phyloP scores from a whole-genome alignment of 2,329 filamentous ascomycete genomes.

The Neofusicoccum cordaticola region DNA sequence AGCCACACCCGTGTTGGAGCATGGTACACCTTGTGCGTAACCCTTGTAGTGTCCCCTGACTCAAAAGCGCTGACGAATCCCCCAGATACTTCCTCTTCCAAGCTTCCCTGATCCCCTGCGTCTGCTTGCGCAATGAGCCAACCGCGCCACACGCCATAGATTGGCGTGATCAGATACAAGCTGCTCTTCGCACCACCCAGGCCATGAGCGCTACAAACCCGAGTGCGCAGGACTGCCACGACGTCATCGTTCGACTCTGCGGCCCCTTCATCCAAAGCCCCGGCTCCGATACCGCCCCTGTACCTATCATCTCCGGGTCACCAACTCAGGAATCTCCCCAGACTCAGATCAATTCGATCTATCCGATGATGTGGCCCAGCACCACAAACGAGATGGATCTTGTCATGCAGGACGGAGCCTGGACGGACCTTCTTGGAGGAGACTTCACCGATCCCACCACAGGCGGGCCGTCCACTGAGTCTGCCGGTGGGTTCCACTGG shows the following conservation, averaged over 20 bases:
- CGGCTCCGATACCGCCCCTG: conserved; percentile 11
- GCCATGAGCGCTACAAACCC: conserved; percentile 40
- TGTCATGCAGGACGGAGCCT: conserved; percentile 22
- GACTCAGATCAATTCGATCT: conserved; percentile 22
- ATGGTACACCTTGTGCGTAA: conserved; percentile 46
- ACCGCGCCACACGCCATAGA: conserved; percentile 33
- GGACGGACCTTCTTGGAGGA: conserved; percentile 19
- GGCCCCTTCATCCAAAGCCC: conserved; percentile 24
- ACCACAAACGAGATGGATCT: conserved; percentile 22
- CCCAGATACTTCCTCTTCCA: conserved; percentile 45
- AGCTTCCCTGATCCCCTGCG: conserved; percentile 48
- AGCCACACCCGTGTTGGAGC: conserved; percentile 41
- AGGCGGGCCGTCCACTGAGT: not conserved
- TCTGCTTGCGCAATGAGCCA: conserved; percentile 47
- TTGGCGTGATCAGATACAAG: conserved; percentile 44
- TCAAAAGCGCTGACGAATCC: not conserved
- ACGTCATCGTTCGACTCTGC: conserved; percentile 43
- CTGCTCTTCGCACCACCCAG: conserved; percentile 37
- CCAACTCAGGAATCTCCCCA: conserved; percentile 21
- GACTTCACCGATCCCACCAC: not conserved
- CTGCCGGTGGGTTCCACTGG: not conserved
- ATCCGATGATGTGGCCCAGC: conserved; percentile 24
- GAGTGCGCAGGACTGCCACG: conserved; percentile 42
- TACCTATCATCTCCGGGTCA: conserved; percentile 10
- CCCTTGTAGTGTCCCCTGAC: too few relatives aligned